A percentile compares a stretch with the other conserved stretches of the same genome.
These are phyloP conservation scores for Melanogaster broomeanus DNA, from an alignment of 768 basidiomycete genomes.

Conservation along the genomic window DNA sequence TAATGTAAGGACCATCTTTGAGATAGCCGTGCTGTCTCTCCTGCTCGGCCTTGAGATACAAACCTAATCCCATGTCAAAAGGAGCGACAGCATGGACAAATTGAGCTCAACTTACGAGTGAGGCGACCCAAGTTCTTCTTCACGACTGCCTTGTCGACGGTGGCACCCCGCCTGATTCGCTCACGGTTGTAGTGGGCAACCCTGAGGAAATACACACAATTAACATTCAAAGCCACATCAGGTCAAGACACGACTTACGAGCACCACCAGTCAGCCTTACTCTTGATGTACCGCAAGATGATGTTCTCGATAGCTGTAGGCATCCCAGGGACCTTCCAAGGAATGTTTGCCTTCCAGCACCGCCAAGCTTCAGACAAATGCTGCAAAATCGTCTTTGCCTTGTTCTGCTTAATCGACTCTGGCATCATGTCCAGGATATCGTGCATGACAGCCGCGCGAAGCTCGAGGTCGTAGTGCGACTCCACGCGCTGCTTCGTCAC, in stretches of 20 bases:
- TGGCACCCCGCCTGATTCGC: slow-evolving; percentile 94
- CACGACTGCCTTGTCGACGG: slow-evolving; percentile 97
- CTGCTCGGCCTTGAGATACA: slow-evolving; percentile 98
- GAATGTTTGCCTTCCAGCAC: slow-evolving; percentile 97
- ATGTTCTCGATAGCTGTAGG: slow-evolving; percentile 99
- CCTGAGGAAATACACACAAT: slow-evolving; percentile 33
- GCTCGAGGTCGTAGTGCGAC: slow-evolving; percentile 96
- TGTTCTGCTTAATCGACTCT: slow-evolving; percentile 98
- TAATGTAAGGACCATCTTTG: slow-evolving; percentile 99
- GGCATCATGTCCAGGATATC: slow-evolving; percentile 99
- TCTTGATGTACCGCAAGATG: slow-evolving; percentile 98
- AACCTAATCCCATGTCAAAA: slow-evolving; percentile 42
- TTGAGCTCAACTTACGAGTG: slow-evolving; percentile 60
- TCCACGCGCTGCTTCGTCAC: slow-evolving; percentile 99
- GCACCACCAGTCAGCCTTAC: slow-evolving; percentile 99
- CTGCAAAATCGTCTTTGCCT: slow-evolving; percentile 98
- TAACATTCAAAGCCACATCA: background rate
- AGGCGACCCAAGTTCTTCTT: slow-evolving; percentile 99
- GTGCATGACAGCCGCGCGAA: slow-evolving; percentile 99
- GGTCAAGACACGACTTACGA: slow-evolving; percentile 50
- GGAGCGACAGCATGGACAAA: background rate
- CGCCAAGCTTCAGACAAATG: slow-evolving; percentile 98
- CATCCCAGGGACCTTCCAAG: slow-evolving; percentile 99
- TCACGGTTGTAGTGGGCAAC: slow-evolving; percentile 98
- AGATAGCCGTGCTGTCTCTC: slow-evolving; percentile 98